Conservation (phyloP, 1,284 basidiomycete genomes). For the Boletus putidus region DNA sequence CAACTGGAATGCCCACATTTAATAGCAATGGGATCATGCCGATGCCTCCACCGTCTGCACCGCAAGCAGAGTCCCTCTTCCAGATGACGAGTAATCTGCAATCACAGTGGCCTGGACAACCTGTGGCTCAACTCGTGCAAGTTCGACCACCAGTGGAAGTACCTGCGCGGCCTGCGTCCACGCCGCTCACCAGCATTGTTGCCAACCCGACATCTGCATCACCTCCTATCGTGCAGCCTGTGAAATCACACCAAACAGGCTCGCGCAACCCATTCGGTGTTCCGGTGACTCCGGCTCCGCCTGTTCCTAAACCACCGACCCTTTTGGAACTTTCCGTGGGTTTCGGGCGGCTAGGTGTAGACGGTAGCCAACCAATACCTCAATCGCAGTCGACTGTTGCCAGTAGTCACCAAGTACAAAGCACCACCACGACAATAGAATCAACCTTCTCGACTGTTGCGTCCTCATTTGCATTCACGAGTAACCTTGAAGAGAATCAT, state of each 20-base stretch:
- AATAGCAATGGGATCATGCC: constrained; percentile 48
- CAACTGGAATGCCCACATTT: constrained; percentile 78
- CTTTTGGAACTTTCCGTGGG: constrained; percentile 78
- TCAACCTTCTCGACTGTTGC: constrained; percentile 66
- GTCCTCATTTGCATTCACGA: constrained; percentile 60
- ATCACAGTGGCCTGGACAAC: constrained; percentile 12
- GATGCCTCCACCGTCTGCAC: constrained; percentile 9
- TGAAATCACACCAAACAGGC: constrained; percentile 91
- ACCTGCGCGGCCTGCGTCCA: constrained; percentile 66
- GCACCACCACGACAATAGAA: constrained; percentile 20
- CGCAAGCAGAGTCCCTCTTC: constrained; percentile 17
- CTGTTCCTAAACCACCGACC: constrained; percentile 74
- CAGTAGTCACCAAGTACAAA: constrained; percentile 3
- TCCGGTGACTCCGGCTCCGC: constrained; percentile 63
- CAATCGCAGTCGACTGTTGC: constrained; percentile 33
- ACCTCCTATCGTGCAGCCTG: constrained; percentile 52
- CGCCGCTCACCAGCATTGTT: constrained; percentile 52
- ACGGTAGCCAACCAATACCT: constrained; percentile 34
- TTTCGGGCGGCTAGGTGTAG: constrained; percentile 28
- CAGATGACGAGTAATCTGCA: constrained; percentile 15
- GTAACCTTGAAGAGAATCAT: constrained; percentile 36
- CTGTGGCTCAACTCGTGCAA: background rate
- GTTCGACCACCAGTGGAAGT: constrained; percentile 22
- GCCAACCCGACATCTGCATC: constrained; percentile 37
- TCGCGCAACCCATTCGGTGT: constrained; percentile 94